phyloP scores from a whole-genome alignment of 1,139 yeast genomes.

The Taphrina communis region DNA sequence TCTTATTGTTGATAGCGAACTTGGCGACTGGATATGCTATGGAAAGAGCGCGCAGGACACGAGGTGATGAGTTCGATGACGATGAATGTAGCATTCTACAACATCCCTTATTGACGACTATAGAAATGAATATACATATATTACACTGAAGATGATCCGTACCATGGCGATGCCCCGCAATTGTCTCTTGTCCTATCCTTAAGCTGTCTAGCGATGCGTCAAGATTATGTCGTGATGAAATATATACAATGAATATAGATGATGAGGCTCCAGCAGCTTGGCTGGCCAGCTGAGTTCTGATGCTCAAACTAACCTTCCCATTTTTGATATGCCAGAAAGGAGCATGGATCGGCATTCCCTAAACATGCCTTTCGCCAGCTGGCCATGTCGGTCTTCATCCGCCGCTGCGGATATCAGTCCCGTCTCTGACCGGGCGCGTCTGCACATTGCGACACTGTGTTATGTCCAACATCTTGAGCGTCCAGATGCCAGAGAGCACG shows the following conservation, averaged over 20 bases:
- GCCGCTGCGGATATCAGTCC: constrained; percentile 18
- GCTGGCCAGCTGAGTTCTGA: no score
- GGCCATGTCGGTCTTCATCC: constrained; percentile 9
- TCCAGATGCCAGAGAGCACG: constrained; percentile 63
- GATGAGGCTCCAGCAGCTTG: no score
- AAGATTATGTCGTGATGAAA: not conserved
- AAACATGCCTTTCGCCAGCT: no score
- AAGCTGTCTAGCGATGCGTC: no score
- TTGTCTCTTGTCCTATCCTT: no score
- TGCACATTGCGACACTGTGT: constrained; percentile 70
- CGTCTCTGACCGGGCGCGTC: constrained; percentile 2
- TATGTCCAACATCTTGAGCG: constrained; percentile 62
- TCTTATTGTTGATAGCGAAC: not conserved
- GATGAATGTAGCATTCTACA: no score
- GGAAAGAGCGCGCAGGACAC: not conserved
- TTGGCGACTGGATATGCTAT: not conserved
- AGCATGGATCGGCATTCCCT: not conserved
- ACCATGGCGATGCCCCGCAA: not conserved
- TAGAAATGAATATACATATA: not conserved
- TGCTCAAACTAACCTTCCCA: no score
- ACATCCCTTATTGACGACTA: not conserved
- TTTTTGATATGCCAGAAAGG: not conserved
- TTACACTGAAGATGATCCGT: not conserved
- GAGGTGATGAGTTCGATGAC: no score
- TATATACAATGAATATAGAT: not conserved